Percentiles rank a stretch among this genome's conserved stretches.
Conservation (phyloP, 2,329 filamentous ascomycete species). For the Sporothrix inflata region DNA sequence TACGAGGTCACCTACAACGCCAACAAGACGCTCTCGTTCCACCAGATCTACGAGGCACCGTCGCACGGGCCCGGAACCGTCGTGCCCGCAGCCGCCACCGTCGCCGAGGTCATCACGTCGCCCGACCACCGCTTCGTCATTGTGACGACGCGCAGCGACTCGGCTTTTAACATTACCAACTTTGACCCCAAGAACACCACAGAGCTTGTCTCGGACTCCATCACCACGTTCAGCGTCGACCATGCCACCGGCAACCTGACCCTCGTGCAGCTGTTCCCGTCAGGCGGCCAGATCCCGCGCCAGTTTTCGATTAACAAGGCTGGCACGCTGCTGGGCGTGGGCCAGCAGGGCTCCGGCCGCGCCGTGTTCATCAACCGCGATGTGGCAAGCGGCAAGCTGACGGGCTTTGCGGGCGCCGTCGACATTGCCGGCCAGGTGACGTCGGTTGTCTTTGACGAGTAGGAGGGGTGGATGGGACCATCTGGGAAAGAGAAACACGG, state of each 20-base stretch:
- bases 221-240: slow-evolving; percentile 65
- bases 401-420: slow-evolving; percentile 48
- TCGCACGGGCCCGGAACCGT: slow-evolving; percentile 51
- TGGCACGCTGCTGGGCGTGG: slow-evolving; percentile 67
- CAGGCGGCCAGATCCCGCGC: slow-evolving; percentile 67
- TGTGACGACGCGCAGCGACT: slow-evolving; percentile 69
- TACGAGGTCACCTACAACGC: slow-evolving; percentile 59
- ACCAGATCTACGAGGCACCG: slow-evolving; percentile 51
- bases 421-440: slow-evolving; percentile 51
- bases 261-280: slow-evolving; percentile 61
- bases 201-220: slow-evolving; percentile 61
- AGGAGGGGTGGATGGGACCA: slow-evolving; percentile 10
- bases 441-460: slow-evolving; percentile 54
- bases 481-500: background rate
- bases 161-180: slow-evolving; percentile 53
- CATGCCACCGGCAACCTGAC: slow-evolving; percentile 56
- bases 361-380: slow-evolving; percentile 67
- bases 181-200: slow-evolving; percentile 50
- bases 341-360: slow-evolving; percentile 62
- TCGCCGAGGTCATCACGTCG: slow-evolving; percentile 61
- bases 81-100: slow-evolving; percentile 49
- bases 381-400: slow-evolving; percentile 60
- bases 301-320: slow-evolving; percentile 69
- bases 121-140: slow-evolving; percentile 65
- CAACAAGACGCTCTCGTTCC: slow-evolving; percentile 49